Evolutionary conservation across 2,329 filamentous ascomycete species (phyloP), one percentile per base, ranked within the genome.

Genomic region (Cladosporium sp.): DNA sequence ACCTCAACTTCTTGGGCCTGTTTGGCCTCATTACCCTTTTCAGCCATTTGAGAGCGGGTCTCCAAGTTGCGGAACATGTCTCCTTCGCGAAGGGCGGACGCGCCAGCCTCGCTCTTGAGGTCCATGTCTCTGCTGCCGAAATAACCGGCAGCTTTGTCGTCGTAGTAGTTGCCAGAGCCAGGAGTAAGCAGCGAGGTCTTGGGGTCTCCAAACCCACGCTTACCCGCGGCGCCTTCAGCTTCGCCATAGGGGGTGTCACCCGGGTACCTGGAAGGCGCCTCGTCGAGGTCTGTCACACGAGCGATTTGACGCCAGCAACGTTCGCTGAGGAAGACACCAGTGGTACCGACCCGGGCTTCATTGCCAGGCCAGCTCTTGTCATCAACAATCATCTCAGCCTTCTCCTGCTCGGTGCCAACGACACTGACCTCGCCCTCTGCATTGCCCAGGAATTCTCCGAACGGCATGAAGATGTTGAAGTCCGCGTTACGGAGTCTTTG

Each of bases 1-100:
- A 92, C 90, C 62, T 99, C 94, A 2, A 99, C 90, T 73, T 97
- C 93, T 59, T 90, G 85, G 75, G 97, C 83, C 15, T 89, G 85
- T 15, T 90, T 86, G 74, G 93, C 91, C 64, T 96, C 90, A 64
- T 96, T 96, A 60, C 90, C 90, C 64, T 96, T 93, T 75, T 97
- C 93, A 0, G 93, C 90, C 84, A 99, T 91, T 70, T 96, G 90
- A 71, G 95, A 89, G 62, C 91, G 85, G 6, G 93, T 97, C 65
- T 97, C 93, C 7, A 97, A 80, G 67, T 97, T 96, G 69, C 91
- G 90, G 80, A 99, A 99, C 93, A 99, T 96, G 71, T 99, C 94
- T 7, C 94, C 92, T 54, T 84, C 89, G 48, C 92, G 89, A 70
- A 96, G 88, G 5, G 90, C 91, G n/a, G 93, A 97, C 1, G 83